Base-by-base conservation (phyloP, 352 stramenopile genomes). In the Thalassiosira oceanica region DNA sequence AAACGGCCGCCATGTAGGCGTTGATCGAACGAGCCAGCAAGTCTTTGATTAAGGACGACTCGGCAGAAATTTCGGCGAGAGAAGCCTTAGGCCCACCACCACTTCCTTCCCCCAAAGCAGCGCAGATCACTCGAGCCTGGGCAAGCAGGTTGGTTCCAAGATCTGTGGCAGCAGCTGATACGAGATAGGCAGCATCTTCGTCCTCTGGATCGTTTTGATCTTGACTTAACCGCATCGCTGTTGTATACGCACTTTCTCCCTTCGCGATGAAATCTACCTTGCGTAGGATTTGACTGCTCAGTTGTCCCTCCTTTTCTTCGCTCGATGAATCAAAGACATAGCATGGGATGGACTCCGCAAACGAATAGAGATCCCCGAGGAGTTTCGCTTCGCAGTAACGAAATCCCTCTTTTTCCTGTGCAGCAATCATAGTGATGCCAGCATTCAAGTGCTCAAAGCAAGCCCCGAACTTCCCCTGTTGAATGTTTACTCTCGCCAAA, bases 301-400 rank as follows among this genome's bases (percentile, higher is more conserved):
- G 15, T 55, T 87, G 61, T 39, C 61, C 45, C 24, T 66, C 29
- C 20, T 62, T 39, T 0, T 71, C 28, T 39, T 46, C 21, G 4
- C 26, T 29, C 42, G 24, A 18, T 35, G 8, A 31, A 55, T 13
- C 29, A 72, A 84, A 89, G 11, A 86, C 56, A 60, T 83, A 66
- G 2, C 53, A 29, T n/a, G 82, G 82, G 11, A 89, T 54, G 10
- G 41, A 48, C 31, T 75, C 62, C 62, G 61, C 74, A 57, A 76
- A 78, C 39, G 82, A 83, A 61, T 84, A 83, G 11, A 89, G 54
- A 55, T 89, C 82, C 35, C 82, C 82, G 20, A 85, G 61, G 3
- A 87, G 67, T 41, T 89, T 89, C 2, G 69, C 27, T 49, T 63
- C 55, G 53, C 70, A 85, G 45, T 68, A 73, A 28, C 41, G 13